Evolutionary conservation across 75 land plant species (phyloP).

Genomic region (Sequoiadendron giganteum): DNA sequence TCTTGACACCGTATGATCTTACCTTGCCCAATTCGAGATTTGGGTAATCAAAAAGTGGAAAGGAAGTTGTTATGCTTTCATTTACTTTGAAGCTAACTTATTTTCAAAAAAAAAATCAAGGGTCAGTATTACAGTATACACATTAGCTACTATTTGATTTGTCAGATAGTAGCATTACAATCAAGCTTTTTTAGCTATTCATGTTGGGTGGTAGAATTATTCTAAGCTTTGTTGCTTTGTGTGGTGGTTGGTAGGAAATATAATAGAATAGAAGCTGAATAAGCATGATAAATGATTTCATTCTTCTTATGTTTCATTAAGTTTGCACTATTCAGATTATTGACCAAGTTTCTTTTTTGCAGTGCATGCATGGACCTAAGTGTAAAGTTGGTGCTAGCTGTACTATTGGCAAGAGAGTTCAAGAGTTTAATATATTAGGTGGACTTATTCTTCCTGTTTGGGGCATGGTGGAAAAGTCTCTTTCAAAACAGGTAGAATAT

Average conservation of each 20-base stretch:
- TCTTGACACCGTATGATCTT: too few species aligned
- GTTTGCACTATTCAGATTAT: not conserved
- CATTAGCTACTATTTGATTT: not conserved
- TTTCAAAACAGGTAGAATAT: constrained; percentile 78
- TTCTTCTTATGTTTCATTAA: not conserved
- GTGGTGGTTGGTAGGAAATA: not conserved
- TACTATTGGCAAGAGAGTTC: constrained; percentile 88
- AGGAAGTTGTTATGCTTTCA: too few species aligned
- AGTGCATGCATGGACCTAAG: constrained; percentile 99
- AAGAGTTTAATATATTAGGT: constrained; percentile 87
- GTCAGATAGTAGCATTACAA: not conserved
- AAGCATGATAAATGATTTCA: not conserved
- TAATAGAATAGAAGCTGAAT: not conserved
- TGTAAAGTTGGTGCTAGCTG: constrained; percentile 82
- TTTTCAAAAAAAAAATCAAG: too few species aligned
- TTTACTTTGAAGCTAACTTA: not conserved
- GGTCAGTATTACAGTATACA: too few species aligned
- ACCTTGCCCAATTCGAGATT: too few species aligned
- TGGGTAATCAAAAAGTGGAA: too few species aligned
- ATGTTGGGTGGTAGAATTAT: not conserved
- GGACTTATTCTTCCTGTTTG: constrained; percentile 97
- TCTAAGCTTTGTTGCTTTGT: not conserved
- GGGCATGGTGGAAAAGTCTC: constrained; percentile 91
- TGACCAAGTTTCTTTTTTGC: constrained; percentile 9
- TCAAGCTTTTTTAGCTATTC: not conserved